A percentile compares a stretch with the other conserved stretches of the same genome.
These are phyloP conservation scores for Ophiocytium majus DNA, from an alignment of 352 stramenopile genomes.

Conservation along the genomic window DNA sequence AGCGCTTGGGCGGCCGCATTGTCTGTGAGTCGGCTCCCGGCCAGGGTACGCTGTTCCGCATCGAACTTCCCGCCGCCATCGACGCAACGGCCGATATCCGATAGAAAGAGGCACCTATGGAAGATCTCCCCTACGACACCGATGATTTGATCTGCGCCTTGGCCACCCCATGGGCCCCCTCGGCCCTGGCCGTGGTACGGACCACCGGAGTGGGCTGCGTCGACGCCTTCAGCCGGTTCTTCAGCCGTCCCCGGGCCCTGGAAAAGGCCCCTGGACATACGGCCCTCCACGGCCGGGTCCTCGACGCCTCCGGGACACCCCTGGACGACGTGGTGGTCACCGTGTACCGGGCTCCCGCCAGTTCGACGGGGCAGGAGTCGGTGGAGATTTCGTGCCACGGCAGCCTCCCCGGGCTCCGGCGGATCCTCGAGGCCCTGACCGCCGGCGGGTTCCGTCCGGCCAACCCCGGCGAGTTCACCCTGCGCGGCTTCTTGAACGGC, in stretches of 20 bases:
- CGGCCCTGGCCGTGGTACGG: background rate
- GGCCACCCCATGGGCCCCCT: background rate
- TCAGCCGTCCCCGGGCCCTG: background rate
- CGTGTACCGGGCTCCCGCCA: background rate
- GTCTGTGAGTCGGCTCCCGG: too few relatives aligned
- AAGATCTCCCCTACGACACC: too few relatives aligned
- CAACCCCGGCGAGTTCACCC: background rate
- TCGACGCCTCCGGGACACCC: background rate
- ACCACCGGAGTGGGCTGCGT: background rate
- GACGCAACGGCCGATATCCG: too few relatives aligned
- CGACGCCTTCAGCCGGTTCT: background rate
- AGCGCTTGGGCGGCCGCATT: too few relatives aligned
- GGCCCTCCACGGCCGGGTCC: background rate
- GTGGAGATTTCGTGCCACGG: slow-evolving; percentile 6
- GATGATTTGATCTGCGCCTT: background rate
- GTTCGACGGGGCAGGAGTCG: background rate
- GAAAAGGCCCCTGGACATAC: background rate
- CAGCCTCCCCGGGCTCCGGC: background rate
- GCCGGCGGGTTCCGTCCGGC: background rate
- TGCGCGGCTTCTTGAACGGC: background rate
- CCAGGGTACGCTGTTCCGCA: too few relatives aligned
- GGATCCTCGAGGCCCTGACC: background rate
- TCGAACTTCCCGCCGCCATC: too few relatives aligned
- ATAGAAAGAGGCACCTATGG: too few relatives aligned
- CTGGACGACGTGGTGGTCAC: background rate